These are phyloP conservation scores for Sporothrix dimorphospora DNA, from an alignment of 2,329 filamentous ascomycete genomes.

Conservation along the genomic window DNA sequence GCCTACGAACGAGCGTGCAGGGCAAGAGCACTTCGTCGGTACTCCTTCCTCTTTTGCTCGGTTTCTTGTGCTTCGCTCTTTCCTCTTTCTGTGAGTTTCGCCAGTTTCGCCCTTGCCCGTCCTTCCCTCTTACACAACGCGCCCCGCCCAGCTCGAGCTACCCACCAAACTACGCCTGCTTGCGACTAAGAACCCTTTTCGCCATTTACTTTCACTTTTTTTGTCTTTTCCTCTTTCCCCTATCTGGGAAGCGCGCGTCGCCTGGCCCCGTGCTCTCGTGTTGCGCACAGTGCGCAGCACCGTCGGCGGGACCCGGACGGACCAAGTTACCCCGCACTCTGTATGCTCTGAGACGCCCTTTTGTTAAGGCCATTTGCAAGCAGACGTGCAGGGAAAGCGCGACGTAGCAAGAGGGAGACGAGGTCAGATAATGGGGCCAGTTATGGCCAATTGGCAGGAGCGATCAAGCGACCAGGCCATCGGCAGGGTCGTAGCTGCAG, in stretches of 20 bases:
- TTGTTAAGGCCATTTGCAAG: neutral
- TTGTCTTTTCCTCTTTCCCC: neutral
- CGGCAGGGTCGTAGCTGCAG: neutral
- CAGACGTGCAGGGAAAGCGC: slow-evolving; percentile 16
- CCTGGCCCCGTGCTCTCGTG: slow-evolving; percentile 29
- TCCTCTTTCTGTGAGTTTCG: neutral
- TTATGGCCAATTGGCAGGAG: slow-evolving; percentile 1
- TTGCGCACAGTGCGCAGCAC: slow-evolving; percentile 21
- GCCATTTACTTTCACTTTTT: neutral
- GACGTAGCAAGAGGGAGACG: neutral
- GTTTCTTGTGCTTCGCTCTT: slow-evolving; percentile 18
- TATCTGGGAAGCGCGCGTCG: slow-evolving; percentile 22
- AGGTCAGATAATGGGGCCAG: neutral
- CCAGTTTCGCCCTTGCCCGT: neutral
- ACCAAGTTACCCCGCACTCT: slow-evolving; percentile 17
- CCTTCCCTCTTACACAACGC: slow-evolving; percentile 21
- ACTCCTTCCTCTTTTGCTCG: slow-evolving; percentile 12
- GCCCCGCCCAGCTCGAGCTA: slow-evolving; percentile 17
- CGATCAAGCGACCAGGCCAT: neutral
- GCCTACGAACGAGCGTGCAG: no score
- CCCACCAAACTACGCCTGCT: neutral
- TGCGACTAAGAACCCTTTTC: no score
- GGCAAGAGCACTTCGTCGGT: neutral
- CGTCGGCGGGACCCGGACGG: slow-evolving; percentile 17
- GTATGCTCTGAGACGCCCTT: slow-evolving; percentile 12